Percentiles rank a stretch among this genome's conserved stretches.
Evolutionary conservation across 257 asterid genomes (phyloP).

Genomic region (Ajuga chamaepitys): DNA sequence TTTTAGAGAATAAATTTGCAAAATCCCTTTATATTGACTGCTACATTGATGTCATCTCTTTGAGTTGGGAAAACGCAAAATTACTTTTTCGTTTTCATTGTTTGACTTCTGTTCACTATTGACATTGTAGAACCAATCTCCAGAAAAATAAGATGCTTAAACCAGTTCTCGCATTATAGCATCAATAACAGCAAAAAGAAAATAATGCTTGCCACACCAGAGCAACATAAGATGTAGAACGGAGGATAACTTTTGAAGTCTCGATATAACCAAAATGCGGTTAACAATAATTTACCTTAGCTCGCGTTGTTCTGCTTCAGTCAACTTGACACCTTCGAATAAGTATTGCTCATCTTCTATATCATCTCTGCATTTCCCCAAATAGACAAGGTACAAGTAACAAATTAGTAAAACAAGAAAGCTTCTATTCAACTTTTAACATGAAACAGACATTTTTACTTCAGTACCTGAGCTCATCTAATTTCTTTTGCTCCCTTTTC

Average conservation of each 20-base stretch:
- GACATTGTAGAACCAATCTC: neutral
- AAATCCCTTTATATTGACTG: neutral
- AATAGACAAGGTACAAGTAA: constrained; percentile 3
- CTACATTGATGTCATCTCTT: constrained; percentile 6
- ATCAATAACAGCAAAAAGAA: neutral
- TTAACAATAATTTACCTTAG: constrained; percentile 39
- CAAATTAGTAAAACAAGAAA: constrained; percentile 9
- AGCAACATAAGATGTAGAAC: neutral
- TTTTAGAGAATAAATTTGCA: neutral
- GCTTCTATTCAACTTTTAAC: neutral
- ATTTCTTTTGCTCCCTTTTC: constrained; percentile 90
- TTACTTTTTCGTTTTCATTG: neutral
- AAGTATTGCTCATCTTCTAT: constrained; percentile 86
- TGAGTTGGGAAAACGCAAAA: neutral
- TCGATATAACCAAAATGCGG: neutral
- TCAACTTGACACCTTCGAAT: constrained; percentile 69
- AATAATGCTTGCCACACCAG: constrained; percentile 3
- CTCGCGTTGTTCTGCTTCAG: constrained; percentile 65
- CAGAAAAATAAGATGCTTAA: neutral
- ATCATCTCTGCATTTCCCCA: constrained; percentile 54
- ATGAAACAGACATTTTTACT: constrained; percentile 1
- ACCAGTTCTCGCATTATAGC: neutral
- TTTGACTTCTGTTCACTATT: neutral
- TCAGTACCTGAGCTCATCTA: constrained; percentile 74
- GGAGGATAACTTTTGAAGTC: neutral